A percentile compares a stretch with the other conserved stretches of the same genome.
phyloP scores from a whole-genome alignment of 2,329 filamentous ascomycete genomes.

The Botrytis pseudocinerea region DNA sequence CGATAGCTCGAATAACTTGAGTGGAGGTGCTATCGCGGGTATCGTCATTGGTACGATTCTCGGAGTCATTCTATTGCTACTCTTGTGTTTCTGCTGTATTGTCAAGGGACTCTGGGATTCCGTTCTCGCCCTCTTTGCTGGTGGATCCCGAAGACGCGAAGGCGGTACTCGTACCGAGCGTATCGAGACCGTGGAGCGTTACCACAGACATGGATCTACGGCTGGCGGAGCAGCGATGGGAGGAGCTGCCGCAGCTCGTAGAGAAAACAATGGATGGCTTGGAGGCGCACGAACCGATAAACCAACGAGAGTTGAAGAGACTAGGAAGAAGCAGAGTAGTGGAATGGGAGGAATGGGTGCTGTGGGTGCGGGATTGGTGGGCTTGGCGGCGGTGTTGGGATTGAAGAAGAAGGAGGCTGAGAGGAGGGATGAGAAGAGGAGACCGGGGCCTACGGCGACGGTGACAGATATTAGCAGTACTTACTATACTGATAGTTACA shows the following conservation, averaged over 20 bases:
- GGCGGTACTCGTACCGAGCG: slow-evolving; percentile 45
- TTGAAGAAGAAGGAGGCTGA: slow-evolving; percentile 38
- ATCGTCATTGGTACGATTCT: slow-evolving; percentile 75
- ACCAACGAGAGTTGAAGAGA: slow-evolving; percentile 46
- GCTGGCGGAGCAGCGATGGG: slow-evolving; percentile 26
- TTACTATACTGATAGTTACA: slow-evolving; percentile 41
- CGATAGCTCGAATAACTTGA: slow-evolving; percentile 48
- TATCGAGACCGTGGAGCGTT: slow-evolving; percentile 63
- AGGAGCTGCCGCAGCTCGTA: slow-evolving; percentile 30
- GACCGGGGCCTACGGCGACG: slow-evolving; percentile 18
- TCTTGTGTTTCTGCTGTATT: slow-evolving; percentile 75
- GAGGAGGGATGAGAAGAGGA: slow-evolving; percentile 30
- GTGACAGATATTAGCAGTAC: slow-evolving; percentile 37
- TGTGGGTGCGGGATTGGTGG: slow-evolving; percentile 38
- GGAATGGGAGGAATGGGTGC: slow-evolving; percentile 56
- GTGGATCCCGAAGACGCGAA: slow-evolving; percentile 53
- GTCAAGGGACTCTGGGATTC: slow-evolving; percentile 61
- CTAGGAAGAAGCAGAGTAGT: slow-evolving; percentile 53
- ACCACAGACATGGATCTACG: slow-evolving; percentile 51
- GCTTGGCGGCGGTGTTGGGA: slow-evolving; percentile 38
- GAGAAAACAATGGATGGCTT: slow-evolving; percentile 54
- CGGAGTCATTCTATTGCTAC: slow-evolving; percentile 64
- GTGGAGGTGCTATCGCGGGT: slow-evolving; percentile 73
- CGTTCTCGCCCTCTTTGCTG: slow-evolving; percentile 55
- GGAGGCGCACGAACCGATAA: slow-evolving; percentile 48